Evolutionary conservation across 225 moss, liverwort and hornwort genomes (phyloP).

Genomic region (Polytrichum commune): DNA sequence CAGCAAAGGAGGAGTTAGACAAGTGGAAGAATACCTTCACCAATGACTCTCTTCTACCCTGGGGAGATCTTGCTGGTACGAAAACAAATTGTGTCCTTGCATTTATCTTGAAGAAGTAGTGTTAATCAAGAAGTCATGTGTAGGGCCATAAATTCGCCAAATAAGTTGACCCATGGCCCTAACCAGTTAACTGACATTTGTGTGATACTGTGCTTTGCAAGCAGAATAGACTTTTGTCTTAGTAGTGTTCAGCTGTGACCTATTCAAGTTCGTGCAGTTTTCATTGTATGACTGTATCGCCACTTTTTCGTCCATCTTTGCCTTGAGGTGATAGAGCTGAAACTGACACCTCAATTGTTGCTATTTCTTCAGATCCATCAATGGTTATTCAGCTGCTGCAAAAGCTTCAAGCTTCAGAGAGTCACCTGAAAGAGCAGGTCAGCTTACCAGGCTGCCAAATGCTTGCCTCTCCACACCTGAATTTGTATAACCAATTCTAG

Average conservation of each 20-base stretch:
- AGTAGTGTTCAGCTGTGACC: not conserved
- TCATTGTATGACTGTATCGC: not conserved
- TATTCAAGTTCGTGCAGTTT: not conserved
- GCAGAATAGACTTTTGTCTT: not conserved
- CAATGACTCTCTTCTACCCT: slow-evolving; percentile 46
- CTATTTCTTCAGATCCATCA: slow-evolving; percentile 11
- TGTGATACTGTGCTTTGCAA: not conserved
- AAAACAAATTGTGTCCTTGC: not conserved
- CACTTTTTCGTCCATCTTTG: not conserved
- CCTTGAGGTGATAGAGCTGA: not conserved
- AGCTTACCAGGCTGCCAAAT: slow-evolving; percentile 1
- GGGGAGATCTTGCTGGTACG: slow-evolving; percentile 59
- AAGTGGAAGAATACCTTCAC: slow-evolving; percentile 69
- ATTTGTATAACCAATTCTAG: slow-evolving; percentile 2
- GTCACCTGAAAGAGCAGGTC: slow-evolving; percentile 76
- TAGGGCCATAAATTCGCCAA: no score
- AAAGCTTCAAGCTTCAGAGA: slow-evolving; percentile 69
- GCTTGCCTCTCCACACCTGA: not conserved
- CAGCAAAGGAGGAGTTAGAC: slow-evolving; percentile 61
- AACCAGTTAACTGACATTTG: not conserved
- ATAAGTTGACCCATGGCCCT: no score
- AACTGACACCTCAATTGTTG: not conserved
- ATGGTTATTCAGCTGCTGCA: slow-evolving; percentile 72
- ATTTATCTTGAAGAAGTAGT: not conserved
- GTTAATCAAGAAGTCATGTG: no score